A percentile compares a stretch with the other conserved stretches of the same genome.
These are phyloP conservation scores for Trichoderma atrobrunneum DNA, from an alignment of 2,329 filamentous ascomycete genomes.

Conservation along the genomic window DNA sequence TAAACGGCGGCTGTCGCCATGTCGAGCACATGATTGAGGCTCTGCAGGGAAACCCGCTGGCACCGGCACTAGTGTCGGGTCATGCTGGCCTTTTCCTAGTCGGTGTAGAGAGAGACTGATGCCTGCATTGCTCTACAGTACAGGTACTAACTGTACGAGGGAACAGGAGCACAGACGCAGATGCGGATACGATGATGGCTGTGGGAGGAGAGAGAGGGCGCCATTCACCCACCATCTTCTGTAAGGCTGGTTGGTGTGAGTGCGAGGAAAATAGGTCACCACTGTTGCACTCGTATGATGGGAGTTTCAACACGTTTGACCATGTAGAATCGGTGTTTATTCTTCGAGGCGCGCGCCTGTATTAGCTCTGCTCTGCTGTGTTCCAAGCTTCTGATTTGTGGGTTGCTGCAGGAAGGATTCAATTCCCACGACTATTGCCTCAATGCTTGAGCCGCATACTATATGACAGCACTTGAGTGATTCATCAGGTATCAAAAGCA, in stretches of 20 bases:
- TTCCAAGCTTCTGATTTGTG: neutral
- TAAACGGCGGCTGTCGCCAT: neutral
- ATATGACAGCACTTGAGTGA: neutral
- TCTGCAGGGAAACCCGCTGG: neutral
- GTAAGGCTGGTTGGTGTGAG: neutral
- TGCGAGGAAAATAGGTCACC: neutral
- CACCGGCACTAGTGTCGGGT: neutral
- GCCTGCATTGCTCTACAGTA: neutral
- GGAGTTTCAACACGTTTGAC: neutral
- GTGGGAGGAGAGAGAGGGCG: neutral
- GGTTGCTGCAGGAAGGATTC: neutral
- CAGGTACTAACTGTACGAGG: neutral
- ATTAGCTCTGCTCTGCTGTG: neutral
- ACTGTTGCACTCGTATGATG: neutral
- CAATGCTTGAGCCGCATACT: neutral
- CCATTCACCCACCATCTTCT: neutral
- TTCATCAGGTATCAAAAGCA: too few species aligned
- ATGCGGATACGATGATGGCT: neutral
- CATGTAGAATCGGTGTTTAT: too few species aligned
- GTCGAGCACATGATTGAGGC: neutral
- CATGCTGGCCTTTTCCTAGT: neutral
- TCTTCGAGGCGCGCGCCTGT: neutral
- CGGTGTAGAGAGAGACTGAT: neutral
- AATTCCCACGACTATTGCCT: neutral
- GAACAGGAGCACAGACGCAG: neutral